phyloP scores from a whole-genome alignment of 169 alveolate genomes.

The Babesia ovis region DNA sequence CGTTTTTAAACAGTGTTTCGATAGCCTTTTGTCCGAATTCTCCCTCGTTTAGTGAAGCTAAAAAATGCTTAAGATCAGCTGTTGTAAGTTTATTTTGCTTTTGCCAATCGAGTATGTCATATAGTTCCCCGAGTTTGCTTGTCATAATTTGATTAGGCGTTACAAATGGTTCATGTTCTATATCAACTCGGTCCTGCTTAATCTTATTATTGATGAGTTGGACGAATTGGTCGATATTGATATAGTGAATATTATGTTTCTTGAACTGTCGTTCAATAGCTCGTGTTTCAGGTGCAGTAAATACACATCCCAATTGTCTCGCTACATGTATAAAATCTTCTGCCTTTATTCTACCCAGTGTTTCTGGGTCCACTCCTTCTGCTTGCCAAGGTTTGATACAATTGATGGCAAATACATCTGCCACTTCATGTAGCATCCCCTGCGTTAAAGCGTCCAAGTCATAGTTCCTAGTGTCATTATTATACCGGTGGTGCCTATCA shows the following conservation, averaged over 20 bases:
- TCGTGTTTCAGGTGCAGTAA: slow-evolving; percentile 52
- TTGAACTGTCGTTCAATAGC: slow-evolving; percentile 34
- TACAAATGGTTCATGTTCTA: slow-evolving; percentile 23
- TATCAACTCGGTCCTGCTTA: slow-evolving; percentile 34
- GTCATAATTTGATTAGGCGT: slow-evolving; percentile 32
- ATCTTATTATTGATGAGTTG: slow-evolving; percentile 60
- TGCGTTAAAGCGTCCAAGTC: slow-evolving; percentile 13
- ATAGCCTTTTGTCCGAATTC: slow-evolving; percentile 36
- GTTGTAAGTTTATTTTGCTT: slow-evolving; percentile 47
- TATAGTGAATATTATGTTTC: slow-evolving; percentile 17
- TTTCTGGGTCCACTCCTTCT: not conserved
- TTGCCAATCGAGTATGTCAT: slow-evolving; percentile 57
- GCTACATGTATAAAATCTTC: slow-evolving; percentile 53
- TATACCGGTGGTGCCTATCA: not conserved
- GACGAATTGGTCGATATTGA: slow-evolving; percentile 58
- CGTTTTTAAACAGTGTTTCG: slow-evolving; percentile 32
- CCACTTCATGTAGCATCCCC: slow-evolving; percentile 42
- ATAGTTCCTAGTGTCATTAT: not conserved
- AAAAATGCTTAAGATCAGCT: slow-evolving; percentile 58
- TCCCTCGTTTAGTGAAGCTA: slow-evolving; percentile 60
- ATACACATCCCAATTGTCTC: slow-evolving; percentile 59
- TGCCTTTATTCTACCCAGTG: slow-evolving; percentile 38
- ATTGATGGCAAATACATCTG: slow-evolving; percentile 48
- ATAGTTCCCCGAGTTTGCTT: slow-evolving; percentile 30
- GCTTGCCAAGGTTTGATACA: slow-evolving; percentile 64